These are phyloP conservation scores for Lodderomyces pseudojiufengensis DNA, from an alignment of 1,139 yeast genomes.

Conservation along the genomic window DNA sequence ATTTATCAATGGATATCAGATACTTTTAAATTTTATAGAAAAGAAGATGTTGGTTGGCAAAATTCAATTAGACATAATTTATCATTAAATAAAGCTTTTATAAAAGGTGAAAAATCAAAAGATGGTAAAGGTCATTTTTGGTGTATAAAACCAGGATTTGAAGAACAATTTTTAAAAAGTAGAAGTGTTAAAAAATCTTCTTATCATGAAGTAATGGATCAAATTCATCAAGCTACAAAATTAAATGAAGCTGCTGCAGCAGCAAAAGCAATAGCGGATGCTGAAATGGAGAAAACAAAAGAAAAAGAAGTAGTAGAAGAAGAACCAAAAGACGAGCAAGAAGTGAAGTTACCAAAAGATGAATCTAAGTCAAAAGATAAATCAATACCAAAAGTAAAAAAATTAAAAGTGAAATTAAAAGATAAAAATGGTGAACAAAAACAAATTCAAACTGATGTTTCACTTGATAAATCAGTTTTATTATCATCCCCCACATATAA, in stretches of 20 bases:
- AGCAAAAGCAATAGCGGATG: conserved; percentile 3
- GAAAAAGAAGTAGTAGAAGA: conserved; percentile 14
- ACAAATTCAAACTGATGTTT: background rate
- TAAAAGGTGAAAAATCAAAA: conserved; percentile 86
- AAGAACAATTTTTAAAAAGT: conserved; percentile 73
- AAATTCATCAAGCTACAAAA: conserved; percentile 22
- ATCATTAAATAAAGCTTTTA: conserved; percentile 80
- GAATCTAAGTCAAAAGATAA: conserved; percentile 8
- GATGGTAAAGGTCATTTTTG: conserved; percentile 98
- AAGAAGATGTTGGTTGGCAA: conserved; percentile 92
- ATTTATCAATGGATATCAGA: conserved; percentile 91
- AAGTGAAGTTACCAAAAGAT: conserved; percentile 13
- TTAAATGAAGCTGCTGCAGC: conserved; percentile 10
- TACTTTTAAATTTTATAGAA: conserved; percentile 78
- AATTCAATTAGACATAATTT: conserved; percentile 85
- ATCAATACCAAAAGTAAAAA: conserved; percentile 9
- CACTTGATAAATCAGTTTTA: background rate
- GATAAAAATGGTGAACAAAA: background rate
- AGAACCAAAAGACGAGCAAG: conserved; percentile 18
- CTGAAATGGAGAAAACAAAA: conserved; percentile 13
- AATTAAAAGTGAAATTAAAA: conserved; percentile 16
- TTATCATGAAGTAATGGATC: conserved; percentile 47
- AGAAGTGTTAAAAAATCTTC: conserved; percentile 47
- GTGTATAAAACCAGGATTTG: conserved; percentile 83
- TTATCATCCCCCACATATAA: conserved; percentile 4